Evolutionary conservation across 2,329 filamentous ascomycete species (phyloP).

Genomic region (Colletotrichum noveboracense): DNA sequence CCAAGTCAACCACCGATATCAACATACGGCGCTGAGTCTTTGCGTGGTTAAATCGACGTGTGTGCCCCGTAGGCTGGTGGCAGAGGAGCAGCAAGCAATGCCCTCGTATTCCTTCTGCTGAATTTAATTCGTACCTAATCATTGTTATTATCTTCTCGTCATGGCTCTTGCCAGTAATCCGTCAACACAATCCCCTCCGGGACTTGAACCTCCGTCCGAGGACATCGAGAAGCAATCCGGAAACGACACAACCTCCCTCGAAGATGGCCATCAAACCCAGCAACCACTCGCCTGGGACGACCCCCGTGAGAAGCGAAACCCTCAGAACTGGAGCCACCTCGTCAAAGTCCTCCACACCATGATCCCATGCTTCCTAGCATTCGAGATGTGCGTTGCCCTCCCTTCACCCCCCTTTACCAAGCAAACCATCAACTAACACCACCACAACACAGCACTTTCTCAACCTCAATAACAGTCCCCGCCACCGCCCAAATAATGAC

Average conservation of each 20-base stretch:
- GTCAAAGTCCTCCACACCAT: slow-evolving; percentile 13
- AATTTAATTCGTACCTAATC: not conserved
- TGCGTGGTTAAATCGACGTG: not conserved
- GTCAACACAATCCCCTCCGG: not conserved
- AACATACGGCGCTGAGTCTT: not conserved
- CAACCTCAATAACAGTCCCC: slow-evolving; percentile 22
- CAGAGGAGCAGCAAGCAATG: not conserved
- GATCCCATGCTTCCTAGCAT: slow-evolving; percentile 21
- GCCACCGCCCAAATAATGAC: not conserved
- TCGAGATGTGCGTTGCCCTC: slow-evolving; percentile 13
- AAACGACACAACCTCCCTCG: not conserved
- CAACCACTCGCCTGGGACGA: slow-evolving; percentile 4
- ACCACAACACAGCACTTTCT: not conserved
- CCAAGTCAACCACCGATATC: not conserved
- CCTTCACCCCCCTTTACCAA: not conserved
- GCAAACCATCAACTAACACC: not conserved
- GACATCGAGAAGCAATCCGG: not conserved
- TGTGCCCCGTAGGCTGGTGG: not conserved
- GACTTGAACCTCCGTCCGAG: not conserved
- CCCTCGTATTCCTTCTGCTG: not conserved
- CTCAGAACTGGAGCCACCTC: slow-evolving; percentile 16
- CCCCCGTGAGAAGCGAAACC: slow-evolving; percentile 19
- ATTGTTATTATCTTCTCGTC: not conserved
- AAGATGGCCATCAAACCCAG: not conserved
- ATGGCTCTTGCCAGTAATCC: not conserved